Percentiles rank a stretch among this genome's conserved stretches.
phyloP scores from a whole-genome alignment of 2,329 filamentous ascomycete species.

The Aspergillus eucalypticola region DNA sequence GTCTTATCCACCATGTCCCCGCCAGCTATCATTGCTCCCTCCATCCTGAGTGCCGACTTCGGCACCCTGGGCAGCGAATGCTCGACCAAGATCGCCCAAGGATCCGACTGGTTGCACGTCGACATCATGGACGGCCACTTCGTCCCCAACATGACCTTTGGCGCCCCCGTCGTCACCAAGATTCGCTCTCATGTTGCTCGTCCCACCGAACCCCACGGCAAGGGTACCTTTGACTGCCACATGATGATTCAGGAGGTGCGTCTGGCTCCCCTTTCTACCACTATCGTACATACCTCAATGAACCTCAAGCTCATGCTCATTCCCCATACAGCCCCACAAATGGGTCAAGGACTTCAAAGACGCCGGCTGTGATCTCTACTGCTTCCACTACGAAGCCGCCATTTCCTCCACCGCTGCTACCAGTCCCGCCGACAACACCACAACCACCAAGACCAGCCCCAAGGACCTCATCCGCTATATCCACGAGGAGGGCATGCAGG shows the following conservation, averaged over 20 bases:
- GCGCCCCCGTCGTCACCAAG: slow-evolving; percentile 90
- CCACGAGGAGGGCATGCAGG: slow-evolving; percentile 81
- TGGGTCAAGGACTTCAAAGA: slow-evolving; percentile 96
- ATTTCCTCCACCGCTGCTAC: slow-evolving; percentile 79
- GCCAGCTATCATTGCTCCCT: slow-evolving; percentile 91
- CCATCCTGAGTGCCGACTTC: slow-evolving; percentile 98
- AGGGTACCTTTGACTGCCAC: slow-evolving; percentile 97
- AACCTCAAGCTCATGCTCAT: not conserved
- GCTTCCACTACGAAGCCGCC: slow-evolving; percentile 98
- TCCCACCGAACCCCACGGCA: slow-evolving; percentile 68
- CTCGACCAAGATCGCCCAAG: slow-evolving; percentile 77
- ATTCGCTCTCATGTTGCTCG: slow-evolving; percentile 82
- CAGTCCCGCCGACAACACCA: slow-evolving; percentile 68
- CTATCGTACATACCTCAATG: not conserved
- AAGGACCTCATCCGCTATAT: slow-evolving; percentile 87
- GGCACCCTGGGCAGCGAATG: slow-evolving; percentile 84
- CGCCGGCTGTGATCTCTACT: slow-evolving; percentile 97
- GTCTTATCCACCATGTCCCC: slow-evolving; percentile 73
- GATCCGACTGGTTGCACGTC: slow-evolving; percentile 91
- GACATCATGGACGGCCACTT: slow-evolving; percentile 99
- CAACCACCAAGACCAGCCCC: slow-evolving; percentile 71
- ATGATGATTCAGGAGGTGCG: slow-evolving; percentile 99
- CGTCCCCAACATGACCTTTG: slow-evolving; percentile 97
- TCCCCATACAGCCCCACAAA: slow-evolving; percentile 75
- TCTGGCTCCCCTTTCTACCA: not conserved